Evolutionary conservation across 306 rosid genomes (phyloP).

Genomic region (Trifolium subterraneum): DNA sequence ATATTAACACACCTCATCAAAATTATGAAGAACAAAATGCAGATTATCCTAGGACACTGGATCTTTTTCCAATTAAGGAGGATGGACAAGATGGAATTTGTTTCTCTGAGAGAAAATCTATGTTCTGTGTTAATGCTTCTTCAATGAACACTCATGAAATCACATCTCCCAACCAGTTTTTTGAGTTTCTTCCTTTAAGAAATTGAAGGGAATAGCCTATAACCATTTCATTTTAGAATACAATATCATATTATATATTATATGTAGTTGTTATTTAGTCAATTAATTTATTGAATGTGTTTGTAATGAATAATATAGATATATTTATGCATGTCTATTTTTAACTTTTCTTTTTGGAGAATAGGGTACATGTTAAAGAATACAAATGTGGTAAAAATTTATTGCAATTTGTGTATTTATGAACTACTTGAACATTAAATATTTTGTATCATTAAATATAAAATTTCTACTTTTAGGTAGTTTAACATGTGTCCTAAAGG

Average conservation of each 20-base stretch:
- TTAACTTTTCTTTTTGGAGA: no score
- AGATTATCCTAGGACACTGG: conserved; percentile 50
- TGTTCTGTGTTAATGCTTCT: conserved; percentile 21
- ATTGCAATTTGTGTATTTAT: no score
- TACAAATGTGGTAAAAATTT: no score
- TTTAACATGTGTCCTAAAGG: no score
- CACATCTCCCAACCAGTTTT: conserved; percentile 43
- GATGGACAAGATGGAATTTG: conserved; percentile 36
- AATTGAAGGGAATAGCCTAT: conserved; percentile 24
- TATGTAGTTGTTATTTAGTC: background rate
- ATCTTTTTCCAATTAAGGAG: conserved; percentile 64
- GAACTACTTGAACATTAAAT: no score
- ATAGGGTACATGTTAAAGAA: no score
- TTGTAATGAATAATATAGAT: background rate
- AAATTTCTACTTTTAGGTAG: no score
- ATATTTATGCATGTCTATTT: no score
- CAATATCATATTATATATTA: background rate
- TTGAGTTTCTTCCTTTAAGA: conserved; percentile 66
- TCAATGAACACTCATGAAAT: conserved; percentile 34
- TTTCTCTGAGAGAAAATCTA: conserved; percentile 30
- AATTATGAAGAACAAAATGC: conserved; percentile 34
- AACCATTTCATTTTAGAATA: background rate
- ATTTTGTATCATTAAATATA: no score
- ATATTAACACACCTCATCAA: no score
- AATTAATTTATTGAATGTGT: background rate